These are phyloP conservation scores for Pleurotus djamor DNA, from an alignment of 768 basidiomycete genomes.

Conservation along the genomic window DNA sequence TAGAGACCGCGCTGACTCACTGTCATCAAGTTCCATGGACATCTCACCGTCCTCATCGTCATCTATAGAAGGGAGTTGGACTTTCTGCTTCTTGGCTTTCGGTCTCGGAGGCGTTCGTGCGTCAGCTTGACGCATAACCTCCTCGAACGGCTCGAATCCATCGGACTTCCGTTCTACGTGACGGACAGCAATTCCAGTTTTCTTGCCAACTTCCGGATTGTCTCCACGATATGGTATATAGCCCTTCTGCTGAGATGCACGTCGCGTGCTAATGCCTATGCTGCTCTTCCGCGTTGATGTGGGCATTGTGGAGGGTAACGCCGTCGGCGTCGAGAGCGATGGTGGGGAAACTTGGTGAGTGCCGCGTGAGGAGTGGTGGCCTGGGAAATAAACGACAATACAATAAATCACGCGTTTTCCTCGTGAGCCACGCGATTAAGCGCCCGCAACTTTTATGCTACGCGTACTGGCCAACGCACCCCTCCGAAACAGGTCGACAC, in stretches of 20 bases:
- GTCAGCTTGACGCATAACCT: constrained; percentile 69
- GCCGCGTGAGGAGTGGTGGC: neutral
- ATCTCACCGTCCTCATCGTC: constrained; percentile 63
- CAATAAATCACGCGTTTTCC: constrained; percentile 5
- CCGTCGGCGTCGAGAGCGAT: neutral
- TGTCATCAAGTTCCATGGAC: constrained; percentile 77
- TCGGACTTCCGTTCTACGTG: constrained; percentile 74
- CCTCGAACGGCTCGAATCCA: constrained; percentile 81
- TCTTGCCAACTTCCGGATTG: constrained; percentile 76
- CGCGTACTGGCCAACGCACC: neutral
- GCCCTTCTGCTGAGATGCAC: constrained; percentile 53
- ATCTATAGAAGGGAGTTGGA: constrained; percentile 27
- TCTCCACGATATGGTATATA: constrained; percentile 81
- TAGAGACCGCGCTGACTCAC: constrained; percentile 35
- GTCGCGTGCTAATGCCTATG: constrained; percentile 36
- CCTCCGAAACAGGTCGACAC: neutral
- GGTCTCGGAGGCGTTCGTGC: constrained; percentile 59
- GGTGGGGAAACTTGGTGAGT: neutral
- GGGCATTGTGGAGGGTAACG: constrained; percentile 27
- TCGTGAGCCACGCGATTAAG: constrained; percentile 13
- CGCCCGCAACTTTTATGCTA: neutral
- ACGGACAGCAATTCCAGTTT: constrained; percentile 69
- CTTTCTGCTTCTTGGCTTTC: constrained; percentile 51
- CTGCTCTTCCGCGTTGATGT: constrained; percentile 46
- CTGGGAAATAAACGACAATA: constrained; percentile 4